Evolutionary conservation across 2,329 filamentous ascomycete genomes (phyloP).

Genomic region (Chaetomiaceae sp.): DNA sequence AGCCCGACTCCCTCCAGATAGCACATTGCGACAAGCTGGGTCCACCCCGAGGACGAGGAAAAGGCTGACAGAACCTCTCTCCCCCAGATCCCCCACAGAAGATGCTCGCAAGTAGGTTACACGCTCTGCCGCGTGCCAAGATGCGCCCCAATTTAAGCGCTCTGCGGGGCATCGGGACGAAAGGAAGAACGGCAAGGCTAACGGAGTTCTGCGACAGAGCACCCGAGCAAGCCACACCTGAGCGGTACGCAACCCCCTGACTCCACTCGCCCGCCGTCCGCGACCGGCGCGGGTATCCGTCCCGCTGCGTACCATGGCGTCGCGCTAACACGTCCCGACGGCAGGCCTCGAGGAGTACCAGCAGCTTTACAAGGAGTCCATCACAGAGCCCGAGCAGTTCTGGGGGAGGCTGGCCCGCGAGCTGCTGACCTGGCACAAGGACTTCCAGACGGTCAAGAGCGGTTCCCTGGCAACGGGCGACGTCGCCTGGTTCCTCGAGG

Average conservation of each 20-base stretch:
- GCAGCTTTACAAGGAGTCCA: slow-evolving; percentile 73
- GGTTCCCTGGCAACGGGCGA: slow-evolving; percentile 77
- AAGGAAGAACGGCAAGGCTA: slow-evolving; percentile 28
- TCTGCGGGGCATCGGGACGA: slow-evolving; percentile 20
- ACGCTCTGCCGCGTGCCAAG: slow-evolving; percentile 19
- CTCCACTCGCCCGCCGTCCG: slow-evolving; percentile 11
- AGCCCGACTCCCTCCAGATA: slow-evolving; percentile 30
- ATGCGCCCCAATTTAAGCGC: not conserved
- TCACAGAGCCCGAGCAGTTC: slow-evolving; percentile 82
- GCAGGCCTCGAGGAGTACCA: slow-evolving; percentile 64
- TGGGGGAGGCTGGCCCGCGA: slow-evolving; percentile 85
- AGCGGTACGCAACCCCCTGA: slow-evolving; percentile 44
- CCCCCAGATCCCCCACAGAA: slow-evolving; percentile 56
- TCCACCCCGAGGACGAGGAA: not conserved
- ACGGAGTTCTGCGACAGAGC: slow-evolving; percentile 49
- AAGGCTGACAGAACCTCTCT: slow-evolving; percentile 21
- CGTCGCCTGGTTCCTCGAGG: slow-evolving; percentile 91
- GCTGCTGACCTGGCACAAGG: slow-evolving; percentile 81
- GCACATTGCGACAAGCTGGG: not conserved
- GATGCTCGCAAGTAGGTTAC: slow-evolving; percentile 61
- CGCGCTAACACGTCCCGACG: slow-evolving; percentile 25
- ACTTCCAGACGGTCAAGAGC: slow-evolving; percentile 83
- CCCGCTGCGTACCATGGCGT: slow-evolving; percentile 11
- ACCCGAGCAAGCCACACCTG: slow-evolving; percentile 66
- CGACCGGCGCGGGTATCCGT: slow-evolving; percentile 6